Evolutionary conservation across 2,329 filamentous ascomycete genomes (phyloP).

Genomic region (Shiraia sp.): DNA sequence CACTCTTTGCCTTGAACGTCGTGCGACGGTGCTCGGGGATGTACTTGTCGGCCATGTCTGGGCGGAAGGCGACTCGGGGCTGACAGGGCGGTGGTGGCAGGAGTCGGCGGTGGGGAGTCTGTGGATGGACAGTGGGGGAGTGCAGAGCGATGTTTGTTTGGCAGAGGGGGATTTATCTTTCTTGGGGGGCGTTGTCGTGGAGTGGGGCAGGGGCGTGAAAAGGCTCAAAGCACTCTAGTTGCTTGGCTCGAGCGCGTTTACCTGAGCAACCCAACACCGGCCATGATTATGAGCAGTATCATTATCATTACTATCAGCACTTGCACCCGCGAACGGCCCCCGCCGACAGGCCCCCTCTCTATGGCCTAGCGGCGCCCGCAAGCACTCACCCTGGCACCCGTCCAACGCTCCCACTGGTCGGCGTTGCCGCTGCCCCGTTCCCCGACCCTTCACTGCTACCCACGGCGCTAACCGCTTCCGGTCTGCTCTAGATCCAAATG

Average conservation of each 20-base stretch:
- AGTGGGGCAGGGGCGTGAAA: slow-evolving; percentile 42
- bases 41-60: slow-evolving; percentile 94
- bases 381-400: too few species aligned
- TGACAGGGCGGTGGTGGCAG: slow-evolving; percentile 11
- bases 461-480: slow-evolving; percentile 19
- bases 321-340: too few species aligned
- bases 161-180: slow-evolving; percentile 36
- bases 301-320: too few species aligned
- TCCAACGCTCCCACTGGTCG: neutral
- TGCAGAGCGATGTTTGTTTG: slow-evolving; percentile 36
- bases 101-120: slow-evolving; percentile 10
- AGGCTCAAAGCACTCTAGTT: slow-evolving; percentile 32
- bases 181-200: slow-evolving; percentile 12
- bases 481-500: too few species aligned
- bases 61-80: slow-evolving; percentile 21
- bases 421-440: neutral
- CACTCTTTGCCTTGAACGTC: slow-evolving; percentile 99
- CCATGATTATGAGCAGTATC: neutral
- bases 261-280: slow-evolving; percentile 15
- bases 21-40: slow-evolving; percentile 99
- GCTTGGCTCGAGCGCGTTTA: slow-evolving; percentile 15
- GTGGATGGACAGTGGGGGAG: slow-evolving; percentile 5
- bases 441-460: slow-evolving; percentile 5
- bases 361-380: neutral
- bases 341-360: too few species aligned